phyloP scores from a whole-genome alignment of 768 basidiomycete genomes.

The Daedalea quercina region DNA sequence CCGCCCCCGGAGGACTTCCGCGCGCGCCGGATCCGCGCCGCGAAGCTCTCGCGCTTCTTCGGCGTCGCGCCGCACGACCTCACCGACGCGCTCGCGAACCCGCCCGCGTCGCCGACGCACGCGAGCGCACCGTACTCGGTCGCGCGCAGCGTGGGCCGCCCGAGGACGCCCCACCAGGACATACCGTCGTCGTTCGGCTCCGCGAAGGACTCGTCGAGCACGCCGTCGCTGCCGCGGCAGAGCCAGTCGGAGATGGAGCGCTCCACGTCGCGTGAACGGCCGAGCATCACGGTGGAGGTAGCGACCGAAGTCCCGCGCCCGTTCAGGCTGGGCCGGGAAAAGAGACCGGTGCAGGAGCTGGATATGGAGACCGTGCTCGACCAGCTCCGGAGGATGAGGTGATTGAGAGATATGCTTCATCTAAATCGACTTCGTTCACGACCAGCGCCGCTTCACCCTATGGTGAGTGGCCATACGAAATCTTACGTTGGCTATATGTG shows the following conservation, averaged over 20 bases:
- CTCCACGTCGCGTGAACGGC: conserved; percentile 1
- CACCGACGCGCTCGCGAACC: conserved; percentile 15
- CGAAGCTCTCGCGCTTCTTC: conserved; percentile 52
- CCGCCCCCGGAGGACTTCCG: conserved; percentile 17
- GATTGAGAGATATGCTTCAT: not conserved
- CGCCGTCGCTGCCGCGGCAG: not conserved
- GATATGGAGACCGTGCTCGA: conserved; percentile 37
- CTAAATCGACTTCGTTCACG: no score
- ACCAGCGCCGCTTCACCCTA: no score
- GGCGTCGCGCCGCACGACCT: conserved; percentile 46
- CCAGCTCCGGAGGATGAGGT: conserved; percentile 37
- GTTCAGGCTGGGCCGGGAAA: conserved; percentile 31
- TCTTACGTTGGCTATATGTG: not conserved
- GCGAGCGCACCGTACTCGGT: not conserved
- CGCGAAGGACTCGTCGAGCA: not conserved
- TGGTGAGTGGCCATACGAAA: no score
- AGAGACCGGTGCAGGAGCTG: conserved; percentile 25
- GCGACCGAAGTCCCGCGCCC: conserved; percentile 8
- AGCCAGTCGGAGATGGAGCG: not conserved
- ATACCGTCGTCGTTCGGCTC: no score
- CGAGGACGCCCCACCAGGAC: not conserved
- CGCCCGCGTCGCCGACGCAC: not conserved
- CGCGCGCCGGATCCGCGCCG: conserved; percentile 38
- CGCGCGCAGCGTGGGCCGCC: not conserved
- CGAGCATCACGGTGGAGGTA: conserved; percentile 15